A percentile compares a stretch with the other conserved stretches of the same genome.
Evolutionary conservation across 2,329 filamentous ascomycete genomes (phyloP).

Genomic region (Furcasterigmium furcatum): DNA sequence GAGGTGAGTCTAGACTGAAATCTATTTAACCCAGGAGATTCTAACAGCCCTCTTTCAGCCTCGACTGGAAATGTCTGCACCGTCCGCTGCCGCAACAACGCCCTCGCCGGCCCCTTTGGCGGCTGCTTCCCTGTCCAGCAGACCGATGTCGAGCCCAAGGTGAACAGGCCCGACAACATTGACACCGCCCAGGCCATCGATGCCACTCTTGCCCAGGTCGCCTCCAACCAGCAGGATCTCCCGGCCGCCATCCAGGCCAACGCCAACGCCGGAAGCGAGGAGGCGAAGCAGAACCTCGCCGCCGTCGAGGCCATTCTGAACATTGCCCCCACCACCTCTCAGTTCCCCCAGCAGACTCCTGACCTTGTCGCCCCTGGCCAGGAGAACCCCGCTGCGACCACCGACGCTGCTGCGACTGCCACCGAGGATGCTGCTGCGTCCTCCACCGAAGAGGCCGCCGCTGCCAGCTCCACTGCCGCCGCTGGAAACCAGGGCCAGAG

Average conservation of each 20-base stretch:
- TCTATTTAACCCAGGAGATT: background rate
- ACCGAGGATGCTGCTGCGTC: constrained; percentile 9
- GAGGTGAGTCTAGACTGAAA: constrained; percentile 36
- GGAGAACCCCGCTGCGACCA: background rate
- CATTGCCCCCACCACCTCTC: constrained; percentile 20
- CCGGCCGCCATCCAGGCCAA: constrained; percentile 35
- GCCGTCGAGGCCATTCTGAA: constrained; percentile 34
- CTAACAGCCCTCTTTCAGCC: constrained; percentile 21
- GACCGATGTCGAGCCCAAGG: constrained; percentile 34
- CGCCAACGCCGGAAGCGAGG: constrained; percentile 29
- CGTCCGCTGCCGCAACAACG: constrained; percentile 56
- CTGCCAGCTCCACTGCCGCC: constrained; percentile 7
- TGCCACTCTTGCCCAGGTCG: constrained; percentile 43
- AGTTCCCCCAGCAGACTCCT: constrained; percentile 29
- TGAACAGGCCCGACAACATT: constrained; percentile 42
- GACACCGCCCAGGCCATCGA: constrained; percentile 40
- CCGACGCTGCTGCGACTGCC: constrained; percentile 15
- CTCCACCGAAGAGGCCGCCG: constrained; percentile 8
- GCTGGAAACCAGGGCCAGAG: constrained; percentile 5
- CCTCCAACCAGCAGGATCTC: constrained; percentile 48
- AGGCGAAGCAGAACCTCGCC: constrained; percentile 24
- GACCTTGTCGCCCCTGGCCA: background rate
- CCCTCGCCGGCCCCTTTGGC: constrained; percentile 53
- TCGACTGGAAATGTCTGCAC: constrained; percentile 58
- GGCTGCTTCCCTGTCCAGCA: constrained; percentile 58